Base-by-base conservation (phyloP, 176 grass and related monocot species). In the Leersia perrieri region DNA sequence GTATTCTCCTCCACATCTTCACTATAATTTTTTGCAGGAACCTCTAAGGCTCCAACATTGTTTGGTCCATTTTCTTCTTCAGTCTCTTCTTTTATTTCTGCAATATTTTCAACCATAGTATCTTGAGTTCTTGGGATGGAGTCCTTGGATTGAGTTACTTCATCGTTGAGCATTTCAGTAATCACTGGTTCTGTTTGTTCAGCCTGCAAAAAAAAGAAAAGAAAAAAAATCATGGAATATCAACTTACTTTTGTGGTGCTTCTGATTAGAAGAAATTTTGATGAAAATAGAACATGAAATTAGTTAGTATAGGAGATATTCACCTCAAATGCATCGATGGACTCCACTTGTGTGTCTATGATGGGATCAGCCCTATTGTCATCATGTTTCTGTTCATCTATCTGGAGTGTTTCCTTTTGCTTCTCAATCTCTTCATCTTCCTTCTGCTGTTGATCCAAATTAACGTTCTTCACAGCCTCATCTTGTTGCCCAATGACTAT, bases 161-260 rank as follows among this genome's bases (percentile, higher is more conserved):
- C 87, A 72, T 81, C 70, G 57, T 60, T 72, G 82, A 35, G 26
- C 67, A 58, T 71, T 63, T 76, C 82, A 80, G 33, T 85, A 81
- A 42, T 36, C 41, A 16, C 8, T 30, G 34, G 32, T 66, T 85
- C 72, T 81, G 72, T 81, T 85, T 65, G 72, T 73, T 77, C 78
- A 82, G 58, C 77, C 88, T 85, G 66, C 78, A 82, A 32, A 41
- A n/a, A n/a, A n/a, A n/a, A n/a, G n/a, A n/a, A n/a, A n/a, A n/a
- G n/a, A n/a, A n/a, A n/a, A n/a, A n/a, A 41, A 66, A 34, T 68
- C 67, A 82, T 86, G 66, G 20, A 60, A 58, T 77, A 69, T 5
- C 13, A 85, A 76, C 9, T 89, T 60, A 68, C 6, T 42, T 57
- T 79, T 31, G 2, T 2, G 12, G 45, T 68, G 69, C 58, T 80